A percentile compares a stretch with the other conserved stretches of the same genome.
These are phyloP conservation scores for Calycina marina DNA, from an alignment of 2,329 filamentous ascomycete genomes.

Conservation along the genomic window DNA sequence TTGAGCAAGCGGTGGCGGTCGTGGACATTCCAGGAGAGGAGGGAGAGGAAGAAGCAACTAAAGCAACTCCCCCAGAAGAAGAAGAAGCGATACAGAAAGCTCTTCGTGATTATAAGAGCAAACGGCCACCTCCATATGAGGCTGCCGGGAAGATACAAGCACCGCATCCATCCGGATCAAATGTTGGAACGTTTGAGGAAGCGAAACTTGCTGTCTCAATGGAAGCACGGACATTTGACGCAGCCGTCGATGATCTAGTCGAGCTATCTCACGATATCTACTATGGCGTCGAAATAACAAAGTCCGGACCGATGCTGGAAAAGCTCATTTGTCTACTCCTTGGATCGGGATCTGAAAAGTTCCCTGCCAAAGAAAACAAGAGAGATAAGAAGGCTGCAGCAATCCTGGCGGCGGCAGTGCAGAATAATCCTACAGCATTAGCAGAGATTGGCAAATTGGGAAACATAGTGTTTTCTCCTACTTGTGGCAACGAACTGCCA, in stretches of 20 bases:
- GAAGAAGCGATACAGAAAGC: constrained; percentile 15
- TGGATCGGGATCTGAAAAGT: constrained; percentile 12
- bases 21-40: constrained; percentile 9
- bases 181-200: constrained; percentile 30
- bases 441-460: constrained; percentile 34
- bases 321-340: constrained; percentile 41
- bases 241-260: constrained; percentile 37
- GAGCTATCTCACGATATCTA: constrained; percentile 56
- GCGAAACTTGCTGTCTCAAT: constrained; percentile 36
- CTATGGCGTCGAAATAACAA: constrained; percentile 48
- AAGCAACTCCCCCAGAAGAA: constrained; percentile 1
- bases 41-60: background rate
- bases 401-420: constrained; percentile 41
- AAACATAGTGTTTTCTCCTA: constrained; percentile 21
- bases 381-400: constrained; percentile 33
- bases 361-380: constrained; percentile 9
- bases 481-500: constrained; percentile 8
- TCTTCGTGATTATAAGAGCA: constrained; percentile 25
- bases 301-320: constrained; percentile 37
- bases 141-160: constrained; percentile 40
- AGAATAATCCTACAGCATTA: constrained; percentile 51
- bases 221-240: constrained; percentile 19
- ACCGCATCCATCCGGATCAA: constrained; percentile 26
- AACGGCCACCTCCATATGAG: constrained; percentile 41
- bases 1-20: constrained; percentile 29